phyloP scores from a whole-genome alignment of 192 early-diverging fungal species.

The Coemansia furcata region DNA sequence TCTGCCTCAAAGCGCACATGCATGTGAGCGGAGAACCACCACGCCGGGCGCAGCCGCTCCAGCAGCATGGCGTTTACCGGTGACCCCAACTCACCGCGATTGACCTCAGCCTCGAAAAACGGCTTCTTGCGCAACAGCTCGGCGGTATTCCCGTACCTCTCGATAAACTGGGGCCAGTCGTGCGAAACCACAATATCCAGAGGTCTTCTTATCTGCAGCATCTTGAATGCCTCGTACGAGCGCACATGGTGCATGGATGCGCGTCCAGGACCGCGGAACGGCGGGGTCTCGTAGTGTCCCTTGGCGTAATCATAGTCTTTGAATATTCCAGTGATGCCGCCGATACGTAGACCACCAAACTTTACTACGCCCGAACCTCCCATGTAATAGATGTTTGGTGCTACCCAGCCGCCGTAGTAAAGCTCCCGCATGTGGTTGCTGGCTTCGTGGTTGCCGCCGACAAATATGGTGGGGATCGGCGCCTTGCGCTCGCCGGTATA shows the following conservation, averaged over 20 bases:
- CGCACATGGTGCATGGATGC: conserved; percentile 85
- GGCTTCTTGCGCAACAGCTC: conserved; percentile 65
- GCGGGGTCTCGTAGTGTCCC: conserved; percentile 73
- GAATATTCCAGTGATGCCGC: conserved; percentile 92
- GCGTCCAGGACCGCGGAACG: conserved; percentile 65
- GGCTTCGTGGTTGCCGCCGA: conserved; percentile 99
- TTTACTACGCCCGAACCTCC: conserved; percentile 84
- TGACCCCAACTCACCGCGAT: conserved; percentile 62
- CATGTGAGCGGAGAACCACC: conserved; percentile 96
- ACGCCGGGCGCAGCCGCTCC: conserved; percentile 69
- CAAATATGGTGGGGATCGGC: conserved; percentile 88
- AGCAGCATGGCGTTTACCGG: conserved; percentile 70
- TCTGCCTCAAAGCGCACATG: conserved; percentile 87
- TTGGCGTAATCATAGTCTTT: conserved; percentile 59
- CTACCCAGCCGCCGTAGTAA: conserved; percentile 95
- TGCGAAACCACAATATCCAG: conserved; percentile 92
- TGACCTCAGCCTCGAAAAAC: conserved; percentile 75
- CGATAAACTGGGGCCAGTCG: conserved; percentile 93
- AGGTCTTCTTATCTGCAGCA: conserved; percentile 68
- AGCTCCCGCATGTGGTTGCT: conserved; percentile 94
- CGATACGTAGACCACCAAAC: conserved; percentile 87
- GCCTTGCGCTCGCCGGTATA: conserved; percentile 79
- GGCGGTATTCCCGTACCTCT: conserved; percentile 68
- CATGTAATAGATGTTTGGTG: conserved; percentile 89
- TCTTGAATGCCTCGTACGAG: conserved; percentile 76